A percentile compares a stretch with the other conserved stretches of the same genome.
These are phyloP conservation scores for Linum tenue DNA, from an alignment of 345 rosid species.

Conservation along the genomic window DNA sequence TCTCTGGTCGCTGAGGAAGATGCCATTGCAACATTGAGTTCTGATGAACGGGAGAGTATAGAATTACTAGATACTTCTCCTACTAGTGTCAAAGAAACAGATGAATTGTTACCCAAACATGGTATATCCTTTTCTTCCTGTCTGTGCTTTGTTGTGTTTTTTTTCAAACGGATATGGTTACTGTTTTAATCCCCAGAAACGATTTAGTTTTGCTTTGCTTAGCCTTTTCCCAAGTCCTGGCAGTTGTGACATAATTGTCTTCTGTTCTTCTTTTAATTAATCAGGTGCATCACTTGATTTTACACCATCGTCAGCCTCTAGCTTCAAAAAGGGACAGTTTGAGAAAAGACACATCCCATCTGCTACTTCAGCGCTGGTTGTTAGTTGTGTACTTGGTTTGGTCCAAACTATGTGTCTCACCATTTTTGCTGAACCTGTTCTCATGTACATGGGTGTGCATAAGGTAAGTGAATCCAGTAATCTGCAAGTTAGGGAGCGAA, in stretches of 20 bases:
- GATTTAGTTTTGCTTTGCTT: not conserved
- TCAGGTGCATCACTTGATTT: conserved; percentile 18
- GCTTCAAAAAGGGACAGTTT: not conserved
- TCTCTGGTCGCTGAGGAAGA: conserved; percentile 26
- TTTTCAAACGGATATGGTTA: not conserved
- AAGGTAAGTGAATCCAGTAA: conserved; percentile 14
- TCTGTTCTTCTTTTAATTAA: not conserved
- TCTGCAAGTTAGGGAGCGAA: not conserved
- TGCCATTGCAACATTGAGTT: conserved; percentile 4
- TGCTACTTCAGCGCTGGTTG: conserved; percentile 27
- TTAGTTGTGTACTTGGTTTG: conserved; percentile 23
- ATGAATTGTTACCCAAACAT: conserved; percentile 16
- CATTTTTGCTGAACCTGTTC: conserved; percentile 14
- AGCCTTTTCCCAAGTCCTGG: not conserved
- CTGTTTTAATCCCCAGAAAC: not conserved
- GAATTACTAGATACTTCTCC: conserved; percentile 12
- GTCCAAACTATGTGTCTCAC: conserved; percentile 16
- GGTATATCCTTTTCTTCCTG: not conserved
- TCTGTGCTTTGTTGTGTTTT: conserved; percentile 2
- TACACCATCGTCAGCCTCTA: conserved; percentile 3
- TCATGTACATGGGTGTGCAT: conserved; percentile 20
- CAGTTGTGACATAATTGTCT: not conserved
- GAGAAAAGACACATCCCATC: conserved; percentile 25
- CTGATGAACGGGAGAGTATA: conserved; percentile 3
- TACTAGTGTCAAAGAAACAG: conserved; percentile 11